Percentiles rank a stretch among this genome's conserved stretches.
Evolutionary conservation across 495 filamentous ascomycete species (phyloP).

Genomic region (Daldinia caldariorum): DNA sequence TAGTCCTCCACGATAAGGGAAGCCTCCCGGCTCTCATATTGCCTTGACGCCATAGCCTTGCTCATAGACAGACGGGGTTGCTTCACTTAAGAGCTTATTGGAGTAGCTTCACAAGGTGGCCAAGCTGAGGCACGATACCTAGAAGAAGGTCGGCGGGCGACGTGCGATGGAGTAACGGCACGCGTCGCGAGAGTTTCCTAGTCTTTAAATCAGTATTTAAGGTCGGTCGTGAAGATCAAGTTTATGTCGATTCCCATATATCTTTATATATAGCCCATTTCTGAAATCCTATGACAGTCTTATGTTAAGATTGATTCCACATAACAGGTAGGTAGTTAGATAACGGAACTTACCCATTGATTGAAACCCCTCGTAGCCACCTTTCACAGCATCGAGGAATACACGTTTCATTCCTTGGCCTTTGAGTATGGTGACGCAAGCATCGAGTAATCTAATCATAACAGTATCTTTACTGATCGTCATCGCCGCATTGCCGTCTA

Average conservation of each 20-base stretch:
- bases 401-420: constrained; percentile 54
- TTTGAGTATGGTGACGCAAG: constrained; percentile 53
- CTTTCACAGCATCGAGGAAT: constrained; percentile 58
- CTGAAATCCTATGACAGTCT: constrained; percentile 53
- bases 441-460: constrained; percentile 59
- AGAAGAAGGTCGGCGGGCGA: neutral
- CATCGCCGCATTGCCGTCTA: constrained; percentile 50
- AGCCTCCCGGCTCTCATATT: constrained; percentile 13
- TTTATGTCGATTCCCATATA: constrained; percentile 53
- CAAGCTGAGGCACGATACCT: constrained; percentile 8
- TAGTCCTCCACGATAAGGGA: constrained; percentile 7
- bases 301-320: neutral
- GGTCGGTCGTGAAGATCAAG: constrained; percentile 2
- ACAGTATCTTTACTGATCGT: constrained; percentile 53
- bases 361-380: constrained; percentile 56
- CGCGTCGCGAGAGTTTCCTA: constrained; percentile 13
- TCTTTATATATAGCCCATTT: constrained; percentile 62
- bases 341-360: constrained; percentile 53
- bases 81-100: constrained; percentile 16
- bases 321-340: constrained; percentile 1
- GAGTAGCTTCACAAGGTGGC: constrained; percentile 7
- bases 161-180: neutral
- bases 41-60: constrained; percentile 16
- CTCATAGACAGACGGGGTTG: constrained; percentile 6
- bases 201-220: constrained; percentile 6